Evolutionary conservation across 495 filamentous ascomycete genomes (phyloP), one percentile per base, ranked within the genome.

Genomic region (Xylaria telfairii): DNA sequence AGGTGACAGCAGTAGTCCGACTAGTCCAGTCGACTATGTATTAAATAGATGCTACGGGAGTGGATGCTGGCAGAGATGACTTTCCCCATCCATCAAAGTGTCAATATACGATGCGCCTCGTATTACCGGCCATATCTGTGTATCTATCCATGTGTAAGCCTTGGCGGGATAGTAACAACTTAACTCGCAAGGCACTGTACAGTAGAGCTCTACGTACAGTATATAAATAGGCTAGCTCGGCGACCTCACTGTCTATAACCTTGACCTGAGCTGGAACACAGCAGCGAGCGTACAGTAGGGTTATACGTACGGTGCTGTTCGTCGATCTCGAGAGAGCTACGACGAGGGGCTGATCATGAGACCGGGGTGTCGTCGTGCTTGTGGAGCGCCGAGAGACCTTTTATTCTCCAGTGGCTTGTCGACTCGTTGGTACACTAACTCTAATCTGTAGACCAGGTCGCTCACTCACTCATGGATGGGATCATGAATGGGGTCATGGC

Each of bases 321-420:
- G 62, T 65, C 62, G 62, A 65, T 65, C 42, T 26, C 42, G 19
- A 51, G 62, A 51, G 39, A 65, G 62, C 44, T 44, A 65, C 28
- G 44, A 34, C 39, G 24, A 65, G 62, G 51, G 62, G 62, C 62
- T 65, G 42, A 65, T 30, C 62, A 51, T 15, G 32, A 51, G 62
- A 65, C 62, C 44, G 62, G 62, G 62, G 62, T n/a, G 64, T 53
- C 46, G 47, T 49, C n/a, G 47, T 34, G 62, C 44, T 51, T 49
- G 62, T 65, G 62, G 62, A 64, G 37, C 61, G 46, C 6, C 60
- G 17, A 47, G 39, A 13, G 39, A 28, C 44, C 44, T 51, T 21
- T 37, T 9, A 65, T 44, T 65, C 42, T 34, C 44, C 44, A 49
- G 39, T 65, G 42, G 28, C 62, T 65, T 13, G 24, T 34, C 17